phyloP scores from a whole-genome alignment of 1,139 yeast genomes.

The Lodderomyces oxycetoniae region DNA sequence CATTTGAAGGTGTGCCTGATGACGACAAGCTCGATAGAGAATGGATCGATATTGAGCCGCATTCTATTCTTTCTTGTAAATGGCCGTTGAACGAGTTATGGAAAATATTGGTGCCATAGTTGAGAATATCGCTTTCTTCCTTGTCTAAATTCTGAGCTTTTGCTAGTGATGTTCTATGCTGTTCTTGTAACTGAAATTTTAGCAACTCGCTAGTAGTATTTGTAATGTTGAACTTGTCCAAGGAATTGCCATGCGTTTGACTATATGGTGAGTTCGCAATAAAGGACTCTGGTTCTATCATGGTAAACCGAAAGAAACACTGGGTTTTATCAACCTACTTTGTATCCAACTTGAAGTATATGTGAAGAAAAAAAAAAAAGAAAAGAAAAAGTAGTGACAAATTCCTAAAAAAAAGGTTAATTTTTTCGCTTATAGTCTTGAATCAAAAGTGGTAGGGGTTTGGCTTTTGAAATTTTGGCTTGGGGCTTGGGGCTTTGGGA shows the following conservation, averaged over 20 bases:
- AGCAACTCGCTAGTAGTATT: slow-evolving; percentile 42
- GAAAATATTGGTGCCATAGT: slow-evolving; percentile 11
- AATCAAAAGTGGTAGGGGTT: no score
- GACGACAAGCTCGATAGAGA: slow-evolving; percentile 18
- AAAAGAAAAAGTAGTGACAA: no score
- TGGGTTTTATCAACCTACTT: no score
- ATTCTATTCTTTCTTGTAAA: slow-evolving; percentile 32
- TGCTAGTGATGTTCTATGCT: slow-evolving; percentile 26
- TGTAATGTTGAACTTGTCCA: slow-evolving; percentile 23
- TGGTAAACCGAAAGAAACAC: no score
- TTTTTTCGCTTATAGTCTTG: no score
- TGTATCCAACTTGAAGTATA: no score
- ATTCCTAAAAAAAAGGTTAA: no score
- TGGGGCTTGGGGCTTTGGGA: no score
- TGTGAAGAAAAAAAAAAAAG: no score
- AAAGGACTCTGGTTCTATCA: no score
- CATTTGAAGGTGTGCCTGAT: not conserved
- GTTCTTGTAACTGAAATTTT: slow-evolving; percentile 44
- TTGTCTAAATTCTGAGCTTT: not conserved
- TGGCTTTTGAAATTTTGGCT: no score
- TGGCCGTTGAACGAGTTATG: slow-evolving; percentile 35
- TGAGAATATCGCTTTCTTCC: not conserved
- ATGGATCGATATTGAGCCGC: slow-evolving; percentile 23
- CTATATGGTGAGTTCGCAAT: slow-evolving; percentile 34
- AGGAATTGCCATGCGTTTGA: slow-evolving; percentile 26